Conservation (phyloP, 805 yeast genomes). For the Yamadazyma paraphyllophila region DNA sequence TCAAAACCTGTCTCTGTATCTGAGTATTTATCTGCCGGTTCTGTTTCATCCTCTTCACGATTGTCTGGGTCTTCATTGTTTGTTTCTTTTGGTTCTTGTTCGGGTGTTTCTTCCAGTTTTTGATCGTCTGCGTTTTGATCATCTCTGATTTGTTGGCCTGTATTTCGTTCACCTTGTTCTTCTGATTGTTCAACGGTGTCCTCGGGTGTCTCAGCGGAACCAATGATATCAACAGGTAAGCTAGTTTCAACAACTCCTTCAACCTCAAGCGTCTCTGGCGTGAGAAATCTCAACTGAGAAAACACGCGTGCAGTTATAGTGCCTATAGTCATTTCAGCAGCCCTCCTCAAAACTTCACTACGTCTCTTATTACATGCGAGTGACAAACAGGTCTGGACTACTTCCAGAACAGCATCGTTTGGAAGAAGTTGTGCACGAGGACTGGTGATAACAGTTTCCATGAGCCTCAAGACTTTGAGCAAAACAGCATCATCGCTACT, state of each 20-base stretch:
- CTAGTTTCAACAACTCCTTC: conserved; percentile 48
- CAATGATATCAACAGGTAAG: conserved; percentile 60
- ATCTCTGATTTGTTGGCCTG: not conserved
- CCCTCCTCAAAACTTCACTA: conserved; percentile 81
- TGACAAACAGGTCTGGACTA: conserved; percentile 85
- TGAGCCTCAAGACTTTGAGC: conserved; percentile 72
- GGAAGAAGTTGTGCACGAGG: conserved; percentile 63
- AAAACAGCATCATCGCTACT: conserved; percentile 88
- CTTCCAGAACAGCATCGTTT: conserved; percentile 82
- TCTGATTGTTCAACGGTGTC: not conserved
- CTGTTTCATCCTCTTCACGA: not conserved
- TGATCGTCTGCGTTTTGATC: no score
- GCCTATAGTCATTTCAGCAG: conserved; percentile 82
- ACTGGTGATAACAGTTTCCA: conserved; percentile 66
- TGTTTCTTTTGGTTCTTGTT: not conserved
- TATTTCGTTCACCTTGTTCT: not conserved
- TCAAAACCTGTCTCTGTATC: conserved; percentile 46
- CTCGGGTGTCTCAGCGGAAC: conserved; percentile 37
- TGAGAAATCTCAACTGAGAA: conserved; percentile 43
- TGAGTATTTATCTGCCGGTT: not conserved
- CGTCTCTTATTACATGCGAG: conserved; percentile 90
- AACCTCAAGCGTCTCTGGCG: not conserved
- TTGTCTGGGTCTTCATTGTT: not conserved
- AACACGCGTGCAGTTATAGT: conserved; percentile 70
- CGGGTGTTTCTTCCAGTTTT: not conserved